Percentiles rank a stretch among this genome's conserved stretches.
Evolutionary conservation across 225 moss, liverwort and hornwort species (phyloP).

Genomic region (Pseudoscleropodium purum): DNA sequence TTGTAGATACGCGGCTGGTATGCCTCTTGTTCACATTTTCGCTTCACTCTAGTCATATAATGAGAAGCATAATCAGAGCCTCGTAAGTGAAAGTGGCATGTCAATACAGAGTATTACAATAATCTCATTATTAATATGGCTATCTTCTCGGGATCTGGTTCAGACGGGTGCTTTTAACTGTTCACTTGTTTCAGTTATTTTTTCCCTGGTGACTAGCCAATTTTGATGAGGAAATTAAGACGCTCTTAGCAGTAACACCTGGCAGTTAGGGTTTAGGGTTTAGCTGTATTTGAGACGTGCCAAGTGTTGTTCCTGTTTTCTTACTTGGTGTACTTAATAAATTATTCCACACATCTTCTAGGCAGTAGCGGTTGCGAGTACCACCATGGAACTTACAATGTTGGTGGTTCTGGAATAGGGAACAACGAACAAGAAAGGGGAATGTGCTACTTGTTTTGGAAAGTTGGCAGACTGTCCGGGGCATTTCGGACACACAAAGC

Average conservation of each 20-base stretch:
- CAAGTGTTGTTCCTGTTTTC: not conserved
- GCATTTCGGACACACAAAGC: constrained; percentile 87
- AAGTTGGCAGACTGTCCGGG: constrained; percentile 96
- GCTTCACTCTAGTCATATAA: not conserved
- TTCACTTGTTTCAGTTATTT: not conserved
- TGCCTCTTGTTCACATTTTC: not conserved
- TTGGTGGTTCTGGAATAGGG: constrained; percentile 44
- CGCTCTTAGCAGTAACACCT: not conserved
- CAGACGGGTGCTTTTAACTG: not conserved
- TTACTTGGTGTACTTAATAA: not conserved
- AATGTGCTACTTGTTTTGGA: constrained; percentile 92
- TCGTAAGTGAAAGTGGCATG: not conserved
- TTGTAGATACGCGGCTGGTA: constrained; percentile 86
- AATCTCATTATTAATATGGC: not conserved
- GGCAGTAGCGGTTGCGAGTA: not conserved
- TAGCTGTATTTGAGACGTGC: not conserved
- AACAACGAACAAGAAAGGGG: constrained; percentile 92
- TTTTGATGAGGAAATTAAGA: not conserved
- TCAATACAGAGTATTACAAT: not conserved
- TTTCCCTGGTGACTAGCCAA: not conserved
- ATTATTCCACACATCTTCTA: not conserved
- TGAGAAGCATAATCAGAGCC: not conserved
- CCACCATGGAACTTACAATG: not conserved
- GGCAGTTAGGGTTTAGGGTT: not conserved
- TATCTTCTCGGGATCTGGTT: not conserved